Percentiles rank a stretch among this genome's conserved stretches.
These are phyloP conservation scores for Ormosia emarginata DNA, from an alignment of 306 rosid genomes.

Conservation along the genomic window DNA sequence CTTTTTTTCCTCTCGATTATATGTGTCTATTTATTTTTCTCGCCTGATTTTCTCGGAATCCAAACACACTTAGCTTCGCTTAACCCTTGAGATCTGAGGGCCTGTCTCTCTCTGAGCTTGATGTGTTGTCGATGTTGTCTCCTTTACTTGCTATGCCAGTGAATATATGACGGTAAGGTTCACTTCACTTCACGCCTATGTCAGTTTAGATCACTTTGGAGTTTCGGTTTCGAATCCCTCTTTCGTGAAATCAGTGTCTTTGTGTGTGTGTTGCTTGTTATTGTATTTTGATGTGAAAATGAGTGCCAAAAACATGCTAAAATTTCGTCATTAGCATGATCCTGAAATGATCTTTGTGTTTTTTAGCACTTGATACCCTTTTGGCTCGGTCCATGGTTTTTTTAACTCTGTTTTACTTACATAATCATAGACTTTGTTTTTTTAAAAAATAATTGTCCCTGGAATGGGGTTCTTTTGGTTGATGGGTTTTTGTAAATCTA, in stretches of 20 bases:
- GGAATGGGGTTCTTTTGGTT: neutral
- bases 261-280: neutral
- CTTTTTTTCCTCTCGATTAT: conserved; percentile 24
- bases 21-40: conserved; percentile 19
- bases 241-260: neutral
- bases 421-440: neutral
- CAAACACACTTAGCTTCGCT: conserved; percentile 20
- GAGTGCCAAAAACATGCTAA: neutral
- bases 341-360: neutral
- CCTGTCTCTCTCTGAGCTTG: neutral
- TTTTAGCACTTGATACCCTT: neutral
- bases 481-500: conserved; percentile 13
- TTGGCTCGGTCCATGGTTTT: neutral
- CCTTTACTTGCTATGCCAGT: conserved; percentile 30
- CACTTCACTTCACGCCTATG: conserved; percentile 12
- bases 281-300: neutral
- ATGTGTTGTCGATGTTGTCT: conserved; percentile 6
- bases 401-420: neutral
- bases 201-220: conserved; percentile 18
- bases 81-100: conserved; percentile 42
- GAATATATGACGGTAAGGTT: conserved; percentile 49
- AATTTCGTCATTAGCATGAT: conserved; percentile 20
- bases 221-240: conserved; percentile 7
- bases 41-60: conserved; percentile 42
- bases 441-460: too few relatives aligned